Evolutionary conservation across 495 filamentous ascomycete species (phyloP).

Genomic region (Hypoxylon crocopeplum): DNA sequence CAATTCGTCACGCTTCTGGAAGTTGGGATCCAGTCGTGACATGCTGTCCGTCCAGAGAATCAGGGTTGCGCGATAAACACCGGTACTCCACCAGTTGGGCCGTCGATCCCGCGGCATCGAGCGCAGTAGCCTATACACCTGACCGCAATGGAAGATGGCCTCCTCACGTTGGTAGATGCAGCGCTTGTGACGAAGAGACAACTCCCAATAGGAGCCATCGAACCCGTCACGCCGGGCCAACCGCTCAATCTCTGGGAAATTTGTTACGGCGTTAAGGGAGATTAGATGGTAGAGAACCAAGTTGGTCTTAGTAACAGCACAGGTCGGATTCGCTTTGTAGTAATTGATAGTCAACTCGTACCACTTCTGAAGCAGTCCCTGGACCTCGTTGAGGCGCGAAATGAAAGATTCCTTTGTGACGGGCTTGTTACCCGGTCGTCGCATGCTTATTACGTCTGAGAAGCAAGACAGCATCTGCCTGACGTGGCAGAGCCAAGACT

Average conservation of each 20-base stretch:
- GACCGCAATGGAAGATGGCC: conserved; percentile 66
- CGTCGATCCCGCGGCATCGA: conserved; percentile 51
- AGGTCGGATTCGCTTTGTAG: conserved; percentile 43
- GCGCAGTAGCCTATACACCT: conserved; percentile 60
- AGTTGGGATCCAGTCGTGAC: conserved; percentile 41
- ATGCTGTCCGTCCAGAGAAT: conserved; percentile 58
- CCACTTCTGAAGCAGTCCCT: conserved; percentile 64
- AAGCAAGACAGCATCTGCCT: conserved; percentile 57
- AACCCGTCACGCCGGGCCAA: conserved; percentile 60
- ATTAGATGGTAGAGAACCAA: conserved; percentile 71
- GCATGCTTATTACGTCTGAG: conserved; percentile 42
- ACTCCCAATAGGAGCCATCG: conserved; percentile 56
- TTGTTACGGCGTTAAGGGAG: conserved; percentile 63
- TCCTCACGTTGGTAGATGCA: conserved; percentile 63
- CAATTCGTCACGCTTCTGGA: conserved; percentile 38
- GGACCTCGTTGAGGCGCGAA: conserved; percentile 59
- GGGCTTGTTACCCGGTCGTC: conserved; percentile 42
- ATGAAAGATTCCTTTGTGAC: conserved; percentile 60
- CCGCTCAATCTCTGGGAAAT: conserved; percentile 65
- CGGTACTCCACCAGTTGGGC: conserved; percentile 62
- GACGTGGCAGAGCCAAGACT: conserved; percentile 56
- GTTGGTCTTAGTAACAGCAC: conserved; percentile 56
- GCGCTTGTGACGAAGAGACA: conserved; percentile 53
- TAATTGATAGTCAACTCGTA: conserved; percentile 55
- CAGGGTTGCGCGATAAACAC: conserved; percentile 59